Conservation (phyloP, 2,329 filamentous ascomycete genomes). For the Torrubiellomyces zombiae region DNA sequence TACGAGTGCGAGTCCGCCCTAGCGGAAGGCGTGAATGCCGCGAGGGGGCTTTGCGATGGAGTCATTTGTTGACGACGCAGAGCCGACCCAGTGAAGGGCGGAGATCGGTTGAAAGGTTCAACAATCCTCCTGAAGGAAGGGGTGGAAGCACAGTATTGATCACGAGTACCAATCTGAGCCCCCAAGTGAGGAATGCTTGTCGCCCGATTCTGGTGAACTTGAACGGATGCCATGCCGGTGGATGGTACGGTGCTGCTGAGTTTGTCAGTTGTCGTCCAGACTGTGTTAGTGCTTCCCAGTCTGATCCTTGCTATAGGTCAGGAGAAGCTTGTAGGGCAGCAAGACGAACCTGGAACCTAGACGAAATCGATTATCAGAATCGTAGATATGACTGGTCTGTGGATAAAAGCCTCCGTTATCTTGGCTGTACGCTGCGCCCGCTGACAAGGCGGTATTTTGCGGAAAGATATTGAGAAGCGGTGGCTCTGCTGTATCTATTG, state of each 20-base stretch:
- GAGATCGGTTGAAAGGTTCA: slow-evolving; percentile 34
- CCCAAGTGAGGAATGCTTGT: slow-evolving; percentile 34
- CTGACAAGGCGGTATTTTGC: slow-evolving; percentile 26
- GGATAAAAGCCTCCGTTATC: slow-evolving; percentile 33
- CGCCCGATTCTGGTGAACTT: slow-evolving; percentile 23
- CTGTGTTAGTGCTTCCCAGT: neutral
- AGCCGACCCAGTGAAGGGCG: slow-evolving; percentile 27
- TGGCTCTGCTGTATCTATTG: slow-evolving; percentile 35
- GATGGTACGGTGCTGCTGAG: slow-evolving; percentile 27
- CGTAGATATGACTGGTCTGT: slow-evolving; percentile 25
- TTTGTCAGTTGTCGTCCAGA: slow-evolving; percentile 4
- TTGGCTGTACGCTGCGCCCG: slow-evolving; percentile 29
- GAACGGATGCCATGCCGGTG: slow-evolving; percentile 41
- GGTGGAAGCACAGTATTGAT: slow-evolving; percentile 34
- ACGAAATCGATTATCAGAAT: slow-evolving; percentile 36
- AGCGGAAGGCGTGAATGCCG: slow-evolving; percentile 23
- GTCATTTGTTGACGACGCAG: slow-evolving; percentile 36
- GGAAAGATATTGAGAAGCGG: slow-evolving; percentile 35
- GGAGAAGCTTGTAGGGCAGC: slow-evolving; percentile 1
- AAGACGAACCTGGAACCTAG: slow-evolving; percentile 36
- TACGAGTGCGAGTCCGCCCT: slow-evolving; percentile 33
- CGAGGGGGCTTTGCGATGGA: slow-evolving; percentile 31
- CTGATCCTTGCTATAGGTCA: slow-evolving; percentile 1
- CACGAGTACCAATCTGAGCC: slow-evolving; percentile 31
- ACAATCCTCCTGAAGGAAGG: slow-evolving; percentile 32